Conservation (phyloP, 2,329 filamentous ascomycete species). For the Fusarium pininemorale region DNA sequence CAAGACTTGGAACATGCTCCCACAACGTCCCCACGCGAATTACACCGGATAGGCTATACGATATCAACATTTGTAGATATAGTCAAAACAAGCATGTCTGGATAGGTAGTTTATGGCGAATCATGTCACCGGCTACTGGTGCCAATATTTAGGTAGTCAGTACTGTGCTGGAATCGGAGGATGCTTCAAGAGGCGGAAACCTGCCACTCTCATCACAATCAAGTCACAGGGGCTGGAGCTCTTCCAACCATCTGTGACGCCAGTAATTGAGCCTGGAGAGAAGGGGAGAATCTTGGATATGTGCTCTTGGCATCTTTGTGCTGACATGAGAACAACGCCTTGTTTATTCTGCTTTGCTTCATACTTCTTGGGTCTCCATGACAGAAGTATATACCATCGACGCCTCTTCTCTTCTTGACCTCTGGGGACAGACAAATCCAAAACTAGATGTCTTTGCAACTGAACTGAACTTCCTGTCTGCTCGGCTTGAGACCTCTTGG, state of each 20-base stretch:
- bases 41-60: no score
- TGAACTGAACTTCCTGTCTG: not conserved
- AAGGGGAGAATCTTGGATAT: not conserved
- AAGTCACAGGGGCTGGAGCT: not conserved
- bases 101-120: not conserved
- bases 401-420: not conserved
- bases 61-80: no score
- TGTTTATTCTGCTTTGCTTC: constrained; percentile 18
- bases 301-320: not conserved
- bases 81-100: not conserved
- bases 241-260: not conserved
- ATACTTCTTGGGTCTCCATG: not conserved
- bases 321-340: constrained; percentile 18
- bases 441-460: not conserved
- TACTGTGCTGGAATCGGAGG: not conserved
- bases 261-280: not conserved
- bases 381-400: constrained; percentile 8
- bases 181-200: not conserved
- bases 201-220: not conserved
- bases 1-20: no score
- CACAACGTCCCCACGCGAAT: no score
- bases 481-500: not conserved
- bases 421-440: not conserved
- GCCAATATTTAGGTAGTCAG: no score
- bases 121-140: not conserved